Conservation (phyloP, 2,329 filamentous ascomycete genomes). For the Aspergillus sp. region DNA sequence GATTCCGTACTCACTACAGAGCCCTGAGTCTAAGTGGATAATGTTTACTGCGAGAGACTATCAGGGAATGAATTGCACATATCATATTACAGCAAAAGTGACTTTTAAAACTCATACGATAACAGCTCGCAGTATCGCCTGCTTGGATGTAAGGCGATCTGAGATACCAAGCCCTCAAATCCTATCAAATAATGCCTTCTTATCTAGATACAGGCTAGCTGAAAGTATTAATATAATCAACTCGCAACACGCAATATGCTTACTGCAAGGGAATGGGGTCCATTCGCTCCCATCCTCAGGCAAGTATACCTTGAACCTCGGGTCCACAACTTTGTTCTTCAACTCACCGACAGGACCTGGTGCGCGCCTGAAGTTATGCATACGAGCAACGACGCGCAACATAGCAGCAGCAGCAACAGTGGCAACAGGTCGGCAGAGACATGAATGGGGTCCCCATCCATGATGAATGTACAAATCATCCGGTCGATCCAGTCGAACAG, state of each 20-base stretch:
- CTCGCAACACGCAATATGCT: background rate
- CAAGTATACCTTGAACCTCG: constrained; percentile 6
- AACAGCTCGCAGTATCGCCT: no score
- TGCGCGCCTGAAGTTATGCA: background rate
- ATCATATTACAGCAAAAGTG: no score
- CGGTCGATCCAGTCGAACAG: constrained; percentile 5
- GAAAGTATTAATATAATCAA: background rate
- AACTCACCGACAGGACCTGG: constrained; percentile 4
- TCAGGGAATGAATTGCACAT: no score
- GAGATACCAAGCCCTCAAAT: background rate
- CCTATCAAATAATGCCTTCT: constrained; percentile 8
- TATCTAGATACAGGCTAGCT: constrained; percentile 4
- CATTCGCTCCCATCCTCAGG: constrained; percentile 5
- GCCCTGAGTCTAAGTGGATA: no score
- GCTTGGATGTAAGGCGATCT: no score
- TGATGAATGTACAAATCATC: constrained; percentile 6
- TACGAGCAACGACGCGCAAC: background rate
- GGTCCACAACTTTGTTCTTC: constrained; percentile 1
- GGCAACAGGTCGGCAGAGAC: constrained; percentile 5
- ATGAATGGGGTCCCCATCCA: constrained; percentile 6
- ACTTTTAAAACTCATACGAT: no score
- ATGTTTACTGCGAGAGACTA: no score
- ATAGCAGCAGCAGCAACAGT: constrained; percentile 3
- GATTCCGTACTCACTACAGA: no score
- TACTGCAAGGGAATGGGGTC: constrained; percentile 9